Evolutionary conservation across 768 basidiomycete species (phyloP).

Genomic region (Termitomyces bulborhizus): DNA sequence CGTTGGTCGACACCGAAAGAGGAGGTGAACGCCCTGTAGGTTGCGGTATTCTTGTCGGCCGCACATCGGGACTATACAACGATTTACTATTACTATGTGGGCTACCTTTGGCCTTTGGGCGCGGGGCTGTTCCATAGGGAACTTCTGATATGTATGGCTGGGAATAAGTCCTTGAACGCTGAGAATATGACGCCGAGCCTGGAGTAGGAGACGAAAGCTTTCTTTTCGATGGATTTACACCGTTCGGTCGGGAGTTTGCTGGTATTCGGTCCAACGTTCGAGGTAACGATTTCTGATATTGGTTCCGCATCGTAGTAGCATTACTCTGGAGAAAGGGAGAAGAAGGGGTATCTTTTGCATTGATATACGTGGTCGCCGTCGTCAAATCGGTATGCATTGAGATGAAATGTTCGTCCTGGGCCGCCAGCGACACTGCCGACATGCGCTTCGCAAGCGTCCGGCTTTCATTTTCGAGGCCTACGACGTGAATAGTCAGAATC

Average conservation of each 20-base stretch:
- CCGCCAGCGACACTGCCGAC: conserved; percentile 65
- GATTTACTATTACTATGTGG: conserved; percentile 32
- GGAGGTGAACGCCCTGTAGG: conserved; percentile 21
- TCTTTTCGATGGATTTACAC: conserved; percentile 23
- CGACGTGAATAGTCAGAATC: conserved; percentile 7
- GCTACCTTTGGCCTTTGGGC: conserved; percentile 23
- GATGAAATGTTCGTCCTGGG: conserved; percentile 35
- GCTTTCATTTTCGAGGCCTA: conserved; percentile 80
- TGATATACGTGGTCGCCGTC: conserved; percentile 1
- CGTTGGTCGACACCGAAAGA: conserved; percentile 18
- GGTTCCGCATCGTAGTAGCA: conserved; percentile 10
- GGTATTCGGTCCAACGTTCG: conserved; percentile 16
- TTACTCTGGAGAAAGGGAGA: conserved; percentile 19
- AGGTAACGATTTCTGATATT: conserved; percentile 9
- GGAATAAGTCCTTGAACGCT: conserved; percentile 61
- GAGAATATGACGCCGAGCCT: conserved; percentile 20
- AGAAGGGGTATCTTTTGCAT: conserved; percentile 3
- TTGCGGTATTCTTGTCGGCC: conserved; percentile 50
- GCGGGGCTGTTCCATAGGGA: conserved; percentile 21
- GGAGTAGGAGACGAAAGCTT: conserved; percentile 19
- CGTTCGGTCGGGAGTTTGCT: conserved; percentile 21
- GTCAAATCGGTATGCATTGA: conserved; percentile 12
- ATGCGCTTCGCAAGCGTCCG: conserved; percentile 71
- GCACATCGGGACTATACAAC: conserved; percentile 36
- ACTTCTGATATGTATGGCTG: conserved; percentile 46